A percentile compares a stretch with the other conserved stretches of the same genome.
These are phyloP conservation scores for Podaxis sp. DNA, from an alignment of 768 basidiomycete genomes.

Conservation along the genomic window DNA sequence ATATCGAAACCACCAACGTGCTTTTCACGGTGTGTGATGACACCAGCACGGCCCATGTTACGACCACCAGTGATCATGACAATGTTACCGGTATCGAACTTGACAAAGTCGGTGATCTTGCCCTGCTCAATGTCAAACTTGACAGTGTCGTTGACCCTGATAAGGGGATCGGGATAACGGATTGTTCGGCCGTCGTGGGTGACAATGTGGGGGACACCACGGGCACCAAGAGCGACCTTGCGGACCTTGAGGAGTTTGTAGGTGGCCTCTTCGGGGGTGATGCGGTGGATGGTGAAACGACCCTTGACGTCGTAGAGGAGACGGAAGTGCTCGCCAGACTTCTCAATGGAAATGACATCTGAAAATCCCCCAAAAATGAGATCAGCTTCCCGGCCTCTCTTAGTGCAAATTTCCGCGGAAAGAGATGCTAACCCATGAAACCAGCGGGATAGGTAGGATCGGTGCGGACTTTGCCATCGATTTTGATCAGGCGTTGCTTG, in stretches of 20 bases:
- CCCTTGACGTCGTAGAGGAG: conserved; percentile 99
- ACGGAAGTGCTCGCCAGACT: conserved; percentile 99
- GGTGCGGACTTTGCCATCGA: conserved; percentile 97
- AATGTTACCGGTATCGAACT: conserved; percentile 97
- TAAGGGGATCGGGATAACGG: conserved; percentile 96
- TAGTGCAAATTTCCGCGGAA: neutral
- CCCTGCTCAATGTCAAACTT: conserved; percentile 94
- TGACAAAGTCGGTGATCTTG: conserved; percentile 91
- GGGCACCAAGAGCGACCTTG: conserved; percentile 86
- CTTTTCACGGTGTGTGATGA: conserved; percentile 95
- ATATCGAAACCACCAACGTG: conserved; percentile 99
- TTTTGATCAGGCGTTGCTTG: conserved; percentile 95
- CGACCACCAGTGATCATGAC: conserved; percentile 98
- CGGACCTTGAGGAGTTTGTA: conserved; percentile 97
- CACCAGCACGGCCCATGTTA: conserved; percentile 98
- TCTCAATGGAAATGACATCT: conserved; percentile 98
- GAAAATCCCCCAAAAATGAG: conserved; percentile 3
- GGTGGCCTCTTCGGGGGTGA: conserved; percentile 93
- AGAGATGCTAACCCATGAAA: conserved; percentile 78
- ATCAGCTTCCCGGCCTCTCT: neutral
- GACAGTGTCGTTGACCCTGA: conserved; percentile 96
- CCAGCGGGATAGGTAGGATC: conserved; percentile 96
- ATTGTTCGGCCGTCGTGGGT: conserved; percentile 99
- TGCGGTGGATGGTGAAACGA: conserved; percentile 99
- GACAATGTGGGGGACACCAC: conserved; percentile 95